Conservation (phyloP, 495 filamentous ascomycete genomes). For the Terfezia claveryi region DNA sequence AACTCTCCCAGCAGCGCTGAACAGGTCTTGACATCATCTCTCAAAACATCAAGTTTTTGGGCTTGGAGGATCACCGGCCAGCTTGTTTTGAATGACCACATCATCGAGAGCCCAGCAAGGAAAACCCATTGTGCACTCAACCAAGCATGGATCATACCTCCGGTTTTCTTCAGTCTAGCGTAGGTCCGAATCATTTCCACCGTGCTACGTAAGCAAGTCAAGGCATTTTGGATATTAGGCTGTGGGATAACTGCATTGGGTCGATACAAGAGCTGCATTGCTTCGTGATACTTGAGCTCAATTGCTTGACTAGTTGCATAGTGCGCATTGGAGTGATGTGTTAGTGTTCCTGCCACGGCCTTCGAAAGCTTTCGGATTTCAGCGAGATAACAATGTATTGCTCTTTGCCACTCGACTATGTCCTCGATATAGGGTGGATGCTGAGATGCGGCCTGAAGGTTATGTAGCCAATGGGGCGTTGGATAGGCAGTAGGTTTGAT, state of each 20-base stretch:
- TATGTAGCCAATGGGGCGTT: background rate
- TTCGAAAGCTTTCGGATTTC: slow-evolving; percentile 11
- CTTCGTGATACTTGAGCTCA: slow-evolving; percentile 16
- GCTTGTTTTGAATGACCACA: background rate
- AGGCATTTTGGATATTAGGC: slow-evolving; percentile 2
- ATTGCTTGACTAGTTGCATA: slow-evolving; percentile 10
- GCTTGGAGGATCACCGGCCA: slow-evolving; percentile 6
- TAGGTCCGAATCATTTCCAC: slow-evolving; percentile 16
- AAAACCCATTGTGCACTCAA: slow-evolving; percentile 13
- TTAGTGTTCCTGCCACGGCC: background rate
- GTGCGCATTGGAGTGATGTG: background rate
- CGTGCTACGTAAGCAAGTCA: slow-evolving; percentile 11
- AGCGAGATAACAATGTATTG: slow-evolving; percentile 7
- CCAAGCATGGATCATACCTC: slow-evolving; percentile 10
- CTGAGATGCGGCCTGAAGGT: background rate
- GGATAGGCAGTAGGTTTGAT: background rate
- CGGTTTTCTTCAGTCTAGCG: slow-evolving; percentile 6
- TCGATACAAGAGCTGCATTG: slow-evolving; percentile 15
- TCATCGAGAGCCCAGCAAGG: slow-evolving; percentile 11
- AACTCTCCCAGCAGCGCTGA: background rate
- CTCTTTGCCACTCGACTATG: slow-evolving; percentile 12
- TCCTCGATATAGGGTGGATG: slow-evolving; percentile 1
- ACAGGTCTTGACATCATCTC: slow-evolving; percentile 8
- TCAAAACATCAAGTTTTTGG: slow-evolving; percentile 3
- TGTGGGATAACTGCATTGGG: slow-evolving; percentile 9